Percentiles rank a stretch among this genome's conserved stretches.
These are phyloP conservation scores for Jasminum sambac DNA, from an alignment of 257 asterid genomes.

Conservation along the genomic window DNA sequence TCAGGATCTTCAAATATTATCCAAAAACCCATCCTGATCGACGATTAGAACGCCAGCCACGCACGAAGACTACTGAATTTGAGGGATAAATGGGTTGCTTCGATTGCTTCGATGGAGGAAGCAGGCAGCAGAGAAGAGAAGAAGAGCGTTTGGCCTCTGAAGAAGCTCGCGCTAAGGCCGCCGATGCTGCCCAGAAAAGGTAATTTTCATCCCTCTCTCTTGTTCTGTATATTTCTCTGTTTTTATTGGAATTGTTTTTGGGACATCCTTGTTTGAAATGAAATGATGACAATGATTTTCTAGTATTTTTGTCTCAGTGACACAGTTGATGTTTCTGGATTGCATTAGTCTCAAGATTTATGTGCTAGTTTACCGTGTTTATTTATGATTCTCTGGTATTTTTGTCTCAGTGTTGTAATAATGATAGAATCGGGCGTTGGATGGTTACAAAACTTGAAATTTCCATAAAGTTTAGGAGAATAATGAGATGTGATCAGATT, in stretches of 20 bases:
- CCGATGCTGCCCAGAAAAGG: slow-evolving; percentile 96
- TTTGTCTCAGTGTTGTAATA: too few species aligned
- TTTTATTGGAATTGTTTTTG: neutral
- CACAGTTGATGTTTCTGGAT: neutral
- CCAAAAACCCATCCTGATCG: neutral
- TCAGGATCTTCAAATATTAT: neutral
- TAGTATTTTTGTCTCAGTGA: slow-evolving; percentile 11
- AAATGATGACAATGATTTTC: slow-evolving; percentile 13
- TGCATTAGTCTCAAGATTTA: too few species aligned
- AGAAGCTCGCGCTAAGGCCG: slow-evolving; percentile 83
- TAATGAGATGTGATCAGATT: too few species aligned
- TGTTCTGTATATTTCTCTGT: neutral
- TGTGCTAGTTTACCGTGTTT: too few species aligned
- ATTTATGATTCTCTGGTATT: too few species aligned
- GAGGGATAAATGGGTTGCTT: slow-evolving; percentile 70
- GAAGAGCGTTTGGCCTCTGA: slow-evolving; percentile 80
- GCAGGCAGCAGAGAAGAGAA: slow-evolving; percentile 63
- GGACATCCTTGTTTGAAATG: neutral
- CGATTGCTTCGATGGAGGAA: slow-evolving; percentile 82
- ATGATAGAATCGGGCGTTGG: too few species aligned
- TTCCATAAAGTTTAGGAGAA: too few species aligned
- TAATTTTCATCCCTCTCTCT: neutral
- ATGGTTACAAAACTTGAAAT: too few species aligned
- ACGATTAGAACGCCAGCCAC: neutral
- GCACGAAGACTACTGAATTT: neutral